Evolutionary conservation across 1,284 basidiomycete species (phyloP), one percentile per base, ranked within the genome.

Genomic region (Tylopilus sp.): DNA sequence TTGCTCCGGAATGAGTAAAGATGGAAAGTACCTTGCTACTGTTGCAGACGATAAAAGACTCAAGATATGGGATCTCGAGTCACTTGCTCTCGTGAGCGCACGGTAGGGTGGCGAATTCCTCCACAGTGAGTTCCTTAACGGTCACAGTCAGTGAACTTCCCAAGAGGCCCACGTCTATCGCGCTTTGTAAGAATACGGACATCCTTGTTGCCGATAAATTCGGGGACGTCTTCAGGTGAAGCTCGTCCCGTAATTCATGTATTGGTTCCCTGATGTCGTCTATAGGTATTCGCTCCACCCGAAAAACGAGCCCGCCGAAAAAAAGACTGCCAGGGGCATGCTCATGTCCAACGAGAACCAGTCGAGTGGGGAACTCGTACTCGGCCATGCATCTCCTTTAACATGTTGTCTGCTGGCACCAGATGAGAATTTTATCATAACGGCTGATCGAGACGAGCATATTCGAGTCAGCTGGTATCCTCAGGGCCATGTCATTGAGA

Each of bases 391-490:
- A 1, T 95, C 92, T 10, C 79, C 91, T 43, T 71, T 96, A 48
- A 94, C 86, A 4, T 70, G 77, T 1, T 83, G 89, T 63, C 59
- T 84, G 36, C 77, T 94, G 46, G 78, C 83, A 0, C 63, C 67
- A 0, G 83, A 90, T 61, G 82, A 85, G 55, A 77, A 76, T 50
- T 83, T 78, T 61, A 83, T 97, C 60, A 77, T 95, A 58, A 91
- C 91, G 0, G 86, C 90, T 0, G 94, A 96, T 65, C 73, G 94
- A 40, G 94, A 96, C 63, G 94, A 96, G 65, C 94, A 96, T 64
- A 86, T 97, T 47, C 78, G 94, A 46, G 78, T 94, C n/a, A 92
- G 88, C 61, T 82, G 88, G 78, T 96, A 81, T 63, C 94, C 94
- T 0, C 74, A 86, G 52, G 86, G 91, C 12, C 88, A 86, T 59